Evolutionary conservation across 129 eudicot species (phyloP), one percentile per base, ranked within the genome.

Genomic region (Silybum marianum): DNA sequence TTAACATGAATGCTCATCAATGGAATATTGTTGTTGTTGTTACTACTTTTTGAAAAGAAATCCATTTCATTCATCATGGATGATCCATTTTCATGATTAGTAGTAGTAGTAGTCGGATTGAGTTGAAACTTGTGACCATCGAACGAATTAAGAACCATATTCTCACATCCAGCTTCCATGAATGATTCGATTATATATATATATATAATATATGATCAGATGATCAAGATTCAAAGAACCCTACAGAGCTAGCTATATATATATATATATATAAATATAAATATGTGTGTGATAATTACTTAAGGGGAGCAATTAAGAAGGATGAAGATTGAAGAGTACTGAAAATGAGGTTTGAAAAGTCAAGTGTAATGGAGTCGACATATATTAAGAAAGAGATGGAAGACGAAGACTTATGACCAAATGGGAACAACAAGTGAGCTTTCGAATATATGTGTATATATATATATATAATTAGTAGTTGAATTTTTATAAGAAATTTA

Each of bases 161-260:
- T 73, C 72, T 71, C 80, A 68, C 85, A 78, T 81, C 68, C 1
- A 11, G 85, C 88, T 69, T 86, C 84, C 81, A 86, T 78, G 63
- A 34, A 40, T 9, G 22, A 62, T 60, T 44, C 46, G 54, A 38
- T 7, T 9, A n/a, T n/a, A 18, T 5, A 58, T 58, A 6, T 16
- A n/a, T 51, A 4, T 51, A 6, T 58, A 58, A 6, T n/a, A 58
- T 58, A n/a, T 58, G 65, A 54, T 18, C 19, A 51, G 1, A 14
- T 18, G 23, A 58, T 58, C 9, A 58, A 58, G 23, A 54, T 54
- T 54, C 10, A 58, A 58, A 18, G 66, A 6, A 58, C 23, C 66
- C 66, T 58, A 58, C 1, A 2, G 6, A 51, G 63, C 7, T 54
- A 32, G 36, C 36, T 32, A 32, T 4, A 4, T 32, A 32, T 4